These are phyloP conservation scores for Euphorbia pulcherrima DNA, from an alignment of 345 rosid genomes.

Conservation along the genomic window DNA sequence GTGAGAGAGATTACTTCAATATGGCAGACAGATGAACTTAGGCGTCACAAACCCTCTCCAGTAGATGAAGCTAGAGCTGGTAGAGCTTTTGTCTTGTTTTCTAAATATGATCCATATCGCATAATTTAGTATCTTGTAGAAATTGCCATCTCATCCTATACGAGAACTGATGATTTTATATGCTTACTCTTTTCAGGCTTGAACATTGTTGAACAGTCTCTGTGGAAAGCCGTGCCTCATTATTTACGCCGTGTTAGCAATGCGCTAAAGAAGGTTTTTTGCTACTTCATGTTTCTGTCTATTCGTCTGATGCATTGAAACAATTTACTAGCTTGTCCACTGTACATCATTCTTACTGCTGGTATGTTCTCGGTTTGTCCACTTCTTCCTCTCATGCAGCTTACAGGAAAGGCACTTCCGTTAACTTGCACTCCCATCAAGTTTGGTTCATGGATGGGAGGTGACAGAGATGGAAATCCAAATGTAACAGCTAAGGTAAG, in stretches of 20 bases:
- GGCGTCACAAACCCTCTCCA: constrained; percentile 91
- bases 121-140: constrained; percentile 9
- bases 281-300: constrained; percentile 10
- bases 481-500: constrained; percentile 86
- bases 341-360: constrained; percentile 10
- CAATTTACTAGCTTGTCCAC: constrained; percentile 6
- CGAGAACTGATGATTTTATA: not conserved
- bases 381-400: constrained; percentile 33
- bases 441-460: constrained; percentile 98
- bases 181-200: constrained; percentile 44
- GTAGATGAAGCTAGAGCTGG: constrained; percentile 96
- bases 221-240: constrained; percentile 93
- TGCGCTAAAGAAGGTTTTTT: constrained; percentile 70
- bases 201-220: constrained; percentile 96
- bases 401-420: constrained; percentile 81
- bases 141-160: not conserved
- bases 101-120: constrained; percentile 11
- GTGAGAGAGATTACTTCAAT: constrained; percentile 83
- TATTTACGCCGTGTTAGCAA: constrained; percentile 88
- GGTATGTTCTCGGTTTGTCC: not conserved
- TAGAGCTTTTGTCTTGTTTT: constrained; percentile 18
- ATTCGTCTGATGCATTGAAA: constrained; percentile 5
- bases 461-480: constrained; percentile 97
- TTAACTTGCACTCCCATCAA: constrained; percentile 84
- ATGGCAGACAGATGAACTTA: constrained; percentile 98